Base-by-base conservation (phyloP, 345 rosid genomes). In the Lumnitzera littorea region DNA sequence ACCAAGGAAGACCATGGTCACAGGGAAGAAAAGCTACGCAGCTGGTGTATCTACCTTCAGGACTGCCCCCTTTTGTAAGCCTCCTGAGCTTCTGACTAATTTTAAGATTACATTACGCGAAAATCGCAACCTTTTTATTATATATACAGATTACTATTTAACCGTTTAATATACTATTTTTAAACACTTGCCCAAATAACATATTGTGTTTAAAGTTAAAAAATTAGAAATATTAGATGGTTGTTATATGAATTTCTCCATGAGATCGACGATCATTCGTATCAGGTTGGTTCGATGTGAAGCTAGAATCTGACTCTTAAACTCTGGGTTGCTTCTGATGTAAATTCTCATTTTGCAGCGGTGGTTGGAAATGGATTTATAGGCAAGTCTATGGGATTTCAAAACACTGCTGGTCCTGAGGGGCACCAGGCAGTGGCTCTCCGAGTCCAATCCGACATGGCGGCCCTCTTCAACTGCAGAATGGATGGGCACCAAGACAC, bases 391-490 rank as follows among this genome's bases (percentile, higher is more conserved):
- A 85, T 80, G 71, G 85, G 85, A 29, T 82, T 85, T 70, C 64
- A 61, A 16, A 85, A 80, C 82, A 76, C 74, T 0, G 91, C 84
- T 0, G 88, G 88, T 24, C 75, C 84, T 0, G 54, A 65, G 47
- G 80, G 80, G 23, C 84, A 80, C 72, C 82, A 80, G 57, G 91
- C 87, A 0, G 80, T 85, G 67, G 91, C 91, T 1, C 77, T 76
- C 15, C 78, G 76, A 11, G 78, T 78, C 7, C 68, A 74, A 46
- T 69, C 84, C 0, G 82, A 85, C 54, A 69, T 62, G 72, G 48
- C 85, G 3, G 74, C 72, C 2, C 76, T 85, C 75, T 74, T 58
- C 74, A 76, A 85, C 73, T 80, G 82, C 72, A 71, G 88, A 53
- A 72, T 82, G 64, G 84, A 78, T 31, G 91, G 81, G 24, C 72